phyloP scores from a whole-genome alignment of 805 yeast species.

The Yamadazyma phyllophila region DNA sequence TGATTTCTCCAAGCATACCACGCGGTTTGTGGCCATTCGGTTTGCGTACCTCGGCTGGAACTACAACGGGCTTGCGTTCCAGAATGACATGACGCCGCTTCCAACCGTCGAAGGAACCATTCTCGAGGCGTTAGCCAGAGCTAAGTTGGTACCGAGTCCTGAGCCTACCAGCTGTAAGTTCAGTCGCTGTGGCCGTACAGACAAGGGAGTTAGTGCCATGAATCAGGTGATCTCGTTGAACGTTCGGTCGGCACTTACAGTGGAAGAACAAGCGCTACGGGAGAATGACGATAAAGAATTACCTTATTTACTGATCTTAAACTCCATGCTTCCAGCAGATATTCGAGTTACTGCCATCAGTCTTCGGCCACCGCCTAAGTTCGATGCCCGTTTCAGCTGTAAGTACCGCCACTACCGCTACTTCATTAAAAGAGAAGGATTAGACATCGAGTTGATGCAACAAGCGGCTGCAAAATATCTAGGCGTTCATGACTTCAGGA shows the following conservation, averaged over 20 bases:
- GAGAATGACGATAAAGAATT: slow-evolving; percentile 64
- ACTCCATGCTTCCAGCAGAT: slow-evolving; percentile 76
- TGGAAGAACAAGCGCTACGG: slow-evolving; percentile 60
- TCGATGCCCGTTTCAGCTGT: slow-evolving; percentile 94
- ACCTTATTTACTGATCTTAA: slow-evolving; percentile 72
- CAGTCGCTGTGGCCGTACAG: slow-evolving; percentile 93
- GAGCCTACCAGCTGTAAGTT: slow-evolving; percentile 66
- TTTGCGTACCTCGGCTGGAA: slow-evolving; percentile 95
- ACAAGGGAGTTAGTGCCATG: slow-evolving; percentile 95
- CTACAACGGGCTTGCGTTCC: slow-evolving; percentile 86
- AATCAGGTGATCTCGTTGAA: slow-evolving; percentile 84
- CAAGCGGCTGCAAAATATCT: slow-evolving; percentile 59
- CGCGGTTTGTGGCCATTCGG: slow-evolving; percentile 71
- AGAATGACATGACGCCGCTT: slow-evolving; percentile 68
- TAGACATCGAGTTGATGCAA: slow-evolving; percentile 67
- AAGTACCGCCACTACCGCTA: slow-evolving; percentile 82
- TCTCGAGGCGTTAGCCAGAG: slow-evolving; percentile 64
- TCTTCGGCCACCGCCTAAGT: slow-evolving; percentile 74
- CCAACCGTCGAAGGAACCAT: slow-evolving; percentile 86
- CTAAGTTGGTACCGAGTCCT: slow-evolving; percentile 60
- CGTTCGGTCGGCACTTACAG: slow-evolving; percentile 65
- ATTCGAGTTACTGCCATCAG: slow-evolving; percentile 81
- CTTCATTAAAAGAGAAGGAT: slow-evolving; percentile 53
- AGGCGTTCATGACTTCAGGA: slow-evolving; percentile 89
- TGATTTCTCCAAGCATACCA: slow-evolving; percentile 61